Evolutionary conservation across 768 basidiomycete genomes (phyloP), one percentile per base, ranked within the genome.

Genomic region (Russula vinacea): DNA sequence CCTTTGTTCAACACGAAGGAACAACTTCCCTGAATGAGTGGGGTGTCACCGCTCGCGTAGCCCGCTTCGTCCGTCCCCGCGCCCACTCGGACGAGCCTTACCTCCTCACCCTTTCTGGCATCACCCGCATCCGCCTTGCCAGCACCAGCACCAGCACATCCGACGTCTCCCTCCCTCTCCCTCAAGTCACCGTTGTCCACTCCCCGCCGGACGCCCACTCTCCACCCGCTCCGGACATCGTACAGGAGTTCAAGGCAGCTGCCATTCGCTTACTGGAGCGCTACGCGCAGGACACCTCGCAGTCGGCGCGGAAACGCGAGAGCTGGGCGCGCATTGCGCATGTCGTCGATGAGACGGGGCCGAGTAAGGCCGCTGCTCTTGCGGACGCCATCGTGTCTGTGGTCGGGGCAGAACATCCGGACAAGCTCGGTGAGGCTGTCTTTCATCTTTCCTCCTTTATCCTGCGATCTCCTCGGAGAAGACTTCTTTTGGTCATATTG

Each of bases 311-410:
- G 2, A 78, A 84, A 62, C 83, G 83, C 62, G 90, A 91, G 39
- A 84, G 83, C 8, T 91, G 86, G 75, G 73, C 79, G 70, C 88
- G 86, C 74, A 84, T 90, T 58, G 79, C 86, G 3, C 77, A 76
- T 37, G 87, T 91, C 83, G 77, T 92, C 11, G 89, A 91, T 64
- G 88, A 92, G 42, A 80, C 87, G 17, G 80, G 85, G 0, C 80
- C 83, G 67, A 79, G 82, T 10, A 77, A 84, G 33, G 83, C 86
- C 0, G 81, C 84, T 4, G 89, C 87, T 84, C 85, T 91, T 80
- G 88, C 89, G 0, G 90, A 92, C 70, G 84, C 90, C 14, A 79
- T 92, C 39, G 80, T 91, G 17, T 80, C 86, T 11, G 72, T 74
- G n/a, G 74, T 87, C 22, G 82, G 84, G 57, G 81, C 80, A 3